A percentile compares a stretch with the other conserved stretches of the same genome.
phyloP scores from a whole-genome alignment of 2,329 filamentous ascomycete genomes.

The Paraconiothyrium sp. region DNA sequence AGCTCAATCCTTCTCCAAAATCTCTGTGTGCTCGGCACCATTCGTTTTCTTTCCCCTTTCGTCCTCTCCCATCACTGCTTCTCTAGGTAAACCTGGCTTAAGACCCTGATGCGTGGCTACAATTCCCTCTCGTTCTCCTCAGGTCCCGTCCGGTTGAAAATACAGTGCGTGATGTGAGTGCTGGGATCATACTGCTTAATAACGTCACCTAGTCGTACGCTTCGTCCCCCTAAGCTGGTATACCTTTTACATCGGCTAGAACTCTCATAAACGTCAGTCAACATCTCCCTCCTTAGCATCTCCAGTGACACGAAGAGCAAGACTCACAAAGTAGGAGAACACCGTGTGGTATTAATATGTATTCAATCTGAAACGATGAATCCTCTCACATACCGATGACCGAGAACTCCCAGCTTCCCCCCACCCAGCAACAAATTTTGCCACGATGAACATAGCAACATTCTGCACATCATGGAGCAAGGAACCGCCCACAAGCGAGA shows the following conservation, averaged over 20 bases:
- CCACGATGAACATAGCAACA: conserved; percentile 20
- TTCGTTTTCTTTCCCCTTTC: background rate
- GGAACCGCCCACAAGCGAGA: background rate
- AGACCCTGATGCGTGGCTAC: background rate
- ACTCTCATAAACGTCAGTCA: background rate
- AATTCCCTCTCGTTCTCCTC: background rate
- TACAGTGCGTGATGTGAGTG: background rate
- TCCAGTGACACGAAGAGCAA: background rate
- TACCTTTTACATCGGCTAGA: background rate
- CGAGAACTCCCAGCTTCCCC: conserved; percentile 39
- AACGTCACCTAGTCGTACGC: background rate
- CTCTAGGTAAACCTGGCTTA: background rate
- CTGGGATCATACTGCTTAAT: background rate
- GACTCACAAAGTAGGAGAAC: background rate
- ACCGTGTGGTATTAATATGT: conserved; percentile 13
- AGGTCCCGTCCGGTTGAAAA: background rate
- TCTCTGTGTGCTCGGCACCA: background rate
- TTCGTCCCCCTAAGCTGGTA: no score
- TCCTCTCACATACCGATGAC: conserved; percentile 12
- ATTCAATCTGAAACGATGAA: background rate
- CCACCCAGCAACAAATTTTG: background rate
- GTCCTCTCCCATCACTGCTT: background rate
- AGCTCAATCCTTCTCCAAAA: background rate
- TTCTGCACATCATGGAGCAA: background rate
- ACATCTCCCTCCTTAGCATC: background rate